Conservation (phyloP, 2,329 filamentous ascomycete genomes). For the Xylaria sp. region DNA sequence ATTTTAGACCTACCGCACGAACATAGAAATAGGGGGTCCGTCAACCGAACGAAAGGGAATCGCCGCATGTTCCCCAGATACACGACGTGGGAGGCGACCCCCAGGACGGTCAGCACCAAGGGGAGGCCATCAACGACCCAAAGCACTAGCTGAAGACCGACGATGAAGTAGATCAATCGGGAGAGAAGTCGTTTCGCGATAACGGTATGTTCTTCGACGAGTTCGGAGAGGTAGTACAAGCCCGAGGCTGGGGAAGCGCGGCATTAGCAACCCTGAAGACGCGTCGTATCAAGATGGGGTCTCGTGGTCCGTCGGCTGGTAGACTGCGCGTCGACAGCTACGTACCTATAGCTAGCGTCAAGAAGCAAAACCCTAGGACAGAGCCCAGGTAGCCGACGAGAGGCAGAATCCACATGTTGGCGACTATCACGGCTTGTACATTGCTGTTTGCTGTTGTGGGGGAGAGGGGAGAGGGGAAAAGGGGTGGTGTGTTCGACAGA, state of each 20-base stretch:
- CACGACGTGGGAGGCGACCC: conserved; percentile 79
- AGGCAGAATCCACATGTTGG: conserved; percentile 91
- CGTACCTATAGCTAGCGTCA: conserved; percentile 89
- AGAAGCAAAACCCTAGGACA: conserved; percentile 86
- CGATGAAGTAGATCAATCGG: conserved; percentile 82
- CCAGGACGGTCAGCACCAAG: conserved; percentile 72
- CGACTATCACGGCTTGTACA: conserved; percentile 19
- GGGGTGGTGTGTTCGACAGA: too few species aligned
- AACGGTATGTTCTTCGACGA: conserved; percentile 97
- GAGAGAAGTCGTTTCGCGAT: conserved; percentile 86
- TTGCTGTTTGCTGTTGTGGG: conserved; percentile 2
- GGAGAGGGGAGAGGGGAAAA: too few species aligned
- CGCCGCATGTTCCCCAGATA: conserved; percentile 85
- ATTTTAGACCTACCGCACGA: conserved; percentile 70
- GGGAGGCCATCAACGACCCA: conserved; percentile 87
- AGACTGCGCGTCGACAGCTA: conserved; percentile 13
- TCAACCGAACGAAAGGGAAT: conserved; percentile 80
- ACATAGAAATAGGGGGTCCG: conserved; percentile 82
- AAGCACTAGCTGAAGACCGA: conserved; percentile 75
- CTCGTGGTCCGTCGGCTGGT: background rate
- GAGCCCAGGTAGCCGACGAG: conserved; percentile 89
- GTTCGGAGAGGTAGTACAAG: conserved; percentile 96
- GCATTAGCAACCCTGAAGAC: conserved; percentile 31
- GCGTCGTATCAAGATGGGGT: background rate
- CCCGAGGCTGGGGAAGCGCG: conserved; percentile 72